Base-by-base conservation (phyloP, 768 basidiomycete genomes). In the Hebeloma cylindrosporum region DNA sequence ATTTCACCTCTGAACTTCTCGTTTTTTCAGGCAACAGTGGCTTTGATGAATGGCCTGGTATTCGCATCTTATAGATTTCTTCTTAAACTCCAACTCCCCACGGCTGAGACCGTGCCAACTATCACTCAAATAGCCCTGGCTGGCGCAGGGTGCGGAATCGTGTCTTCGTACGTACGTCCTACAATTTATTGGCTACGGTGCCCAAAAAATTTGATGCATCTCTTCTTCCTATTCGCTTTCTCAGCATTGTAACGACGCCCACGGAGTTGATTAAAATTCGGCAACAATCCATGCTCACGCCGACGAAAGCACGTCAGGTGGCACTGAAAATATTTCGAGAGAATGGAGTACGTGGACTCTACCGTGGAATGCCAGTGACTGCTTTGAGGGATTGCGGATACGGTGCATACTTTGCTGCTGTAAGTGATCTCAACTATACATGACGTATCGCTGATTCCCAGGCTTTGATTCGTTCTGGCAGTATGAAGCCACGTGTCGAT, bases 181-280 rank as follows among this genome's bases (percentile, higher is more conserved):
- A 47, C 44, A 49, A 18, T 25, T 45, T 28, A 26, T 28, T 20
- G 46, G 29, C 28, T 45, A 17, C 23, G 30, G 23, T 20, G 11
- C 10, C 23, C 20, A 17, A 42, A 8, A 25, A 29, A 28, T 18
- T 28, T 27, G 31, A 43, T 9, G 13, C 26, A 31, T 26, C n/a
- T n/a, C n/a, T n/a, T 21, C 25, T 40, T 41, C 23, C 36, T 20
- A n/a, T 20, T 17, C 32, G 21, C 27, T 26, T 28, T 9, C 33
- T 13, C 30, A 91, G 89, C 4, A 53, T 89, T 7, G 63, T 94
- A 44, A 88, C 89, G 2, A 83, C 87, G 1, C 92, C 93, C 0
- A 88, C 83, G 6, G 93, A 95, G 52, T 75, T 93, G 1, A 73
- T 95, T 67, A 95, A 95, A 72, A 90, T 93, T 60, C 77, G 85